Base-by-base conservation (phyloP, 108 stramenopile genomes). In the Stephanodiscus triporus region DNA sequence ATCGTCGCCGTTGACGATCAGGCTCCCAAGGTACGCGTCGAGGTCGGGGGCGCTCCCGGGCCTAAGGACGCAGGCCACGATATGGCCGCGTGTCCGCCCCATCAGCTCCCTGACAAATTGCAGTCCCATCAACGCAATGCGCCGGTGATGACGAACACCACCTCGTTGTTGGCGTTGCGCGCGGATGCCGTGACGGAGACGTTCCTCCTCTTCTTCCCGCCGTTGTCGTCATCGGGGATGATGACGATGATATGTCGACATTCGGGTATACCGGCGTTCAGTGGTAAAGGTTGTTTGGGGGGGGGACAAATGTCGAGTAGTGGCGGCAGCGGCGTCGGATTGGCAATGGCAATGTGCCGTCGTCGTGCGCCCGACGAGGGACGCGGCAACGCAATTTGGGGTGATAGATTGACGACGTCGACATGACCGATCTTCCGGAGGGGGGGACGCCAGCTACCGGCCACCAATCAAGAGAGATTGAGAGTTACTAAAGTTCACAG, bases 81-180 rank as follows among this genome's bases (percentile, higher is more conserved):
- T 74, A 16, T 42, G 66, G 0, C 83, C 82, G 17, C 63, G 55
- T 6, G 83, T 79, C n/a, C 78, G 49, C 0, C 43, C 13, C 20
- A 80, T 51, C 26, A 79, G 30, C 27, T 79, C 69, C 38, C 76
- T 70, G 20, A 80, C 78, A 42, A 80, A 80, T 58, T 78, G 67
- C 32, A 76, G 38, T 7, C 83, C 83, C 75, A 84, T 84, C 24
- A 68, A 75, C 83, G 67, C 7, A 68, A 70, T 19, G 78, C 78
- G 23, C 78, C 78, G 2, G 77, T 73, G 14, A 83, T 68, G n/a
- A 83, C 82, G 38, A 79, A 83, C 32, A 83, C 82, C 19, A 78
- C 82, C 10, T 61, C 60, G 16, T 66, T 17, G 17, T 83, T 78
- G 23, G 51, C 65, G 30, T 81, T 81, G 50, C 80, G 75, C 5